phyloP scores from a whole-genome alignment of 2,329 filamentous ascomycete species.

The Penicillium sp. region DNA sequence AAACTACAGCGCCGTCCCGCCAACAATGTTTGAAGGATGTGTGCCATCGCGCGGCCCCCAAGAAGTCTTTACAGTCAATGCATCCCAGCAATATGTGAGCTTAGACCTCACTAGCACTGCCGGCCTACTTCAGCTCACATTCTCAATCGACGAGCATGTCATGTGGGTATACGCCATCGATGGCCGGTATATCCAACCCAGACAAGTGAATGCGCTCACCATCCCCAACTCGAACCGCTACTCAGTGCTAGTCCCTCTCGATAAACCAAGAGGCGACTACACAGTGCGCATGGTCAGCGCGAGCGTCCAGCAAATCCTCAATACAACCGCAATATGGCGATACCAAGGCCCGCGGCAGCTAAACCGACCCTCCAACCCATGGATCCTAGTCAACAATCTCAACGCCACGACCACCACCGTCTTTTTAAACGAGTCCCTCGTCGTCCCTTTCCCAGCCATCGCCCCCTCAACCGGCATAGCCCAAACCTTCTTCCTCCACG shows the following conservation, averaged over 20 bases:
- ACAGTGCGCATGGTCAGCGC: constrained; percentile 53
- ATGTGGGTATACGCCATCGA: constrained; percentile 47
- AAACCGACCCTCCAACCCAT: constrained; percentile 36
- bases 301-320: constrained; percentile 53
- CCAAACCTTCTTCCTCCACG: constrained; percentile 33
- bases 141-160: constrained; percentile 46
- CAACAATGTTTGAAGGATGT: constrained; percentile 26
- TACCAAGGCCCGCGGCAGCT: constrained; percentile 31
- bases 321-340: constrained; percentile 50
- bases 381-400: constrained; percentile 50
- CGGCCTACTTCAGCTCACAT: constrained; percentile 30
- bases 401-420: constrained; percentile 42
- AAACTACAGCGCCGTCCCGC: constrained; percentile 18
- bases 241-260: constrained; percentile 44
- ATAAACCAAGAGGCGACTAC: constrained; percentile 48
- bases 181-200: constrained; percentile 44
- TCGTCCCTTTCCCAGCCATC: constrained; percentile 50
- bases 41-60: constrained; percentile 23
- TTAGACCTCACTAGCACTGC: constrained; percentile 40
- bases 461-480: constrained; percentile 45
- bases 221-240: constrained; percentile 41
- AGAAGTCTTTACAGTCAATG: constrained; percentile 34
- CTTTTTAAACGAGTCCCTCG: constrained; percentile 45
- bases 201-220: constrained; percentile 36
- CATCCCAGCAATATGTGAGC: constrained; percentile 34